A percentile compares a stretch with the other conserved stretches of the same genome.
These are phyloP conservation scores for Fraxinus ornus DNA, from an alignment of 305 asterid species.

Conservation along the genomic window DNA sequence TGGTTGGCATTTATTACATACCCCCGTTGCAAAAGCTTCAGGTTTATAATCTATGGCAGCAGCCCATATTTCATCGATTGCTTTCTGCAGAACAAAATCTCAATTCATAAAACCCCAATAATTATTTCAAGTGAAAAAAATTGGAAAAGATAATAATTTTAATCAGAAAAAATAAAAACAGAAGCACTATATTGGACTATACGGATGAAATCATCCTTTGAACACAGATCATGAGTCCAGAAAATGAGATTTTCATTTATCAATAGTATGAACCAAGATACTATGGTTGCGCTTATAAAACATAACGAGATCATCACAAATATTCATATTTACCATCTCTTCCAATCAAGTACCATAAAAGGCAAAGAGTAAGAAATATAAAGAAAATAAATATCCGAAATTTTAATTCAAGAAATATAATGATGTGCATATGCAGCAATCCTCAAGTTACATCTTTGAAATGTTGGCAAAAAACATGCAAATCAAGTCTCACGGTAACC, in stretches of 20 bases:
- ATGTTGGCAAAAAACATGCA: background rate
- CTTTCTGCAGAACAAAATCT: slow-evolving; percentile 57
- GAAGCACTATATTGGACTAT: background rate
- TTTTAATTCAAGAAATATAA: background rate
- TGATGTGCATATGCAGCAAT: background rate
- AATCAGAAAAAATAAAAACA: background rate
- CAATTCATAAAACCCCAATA: background rate
- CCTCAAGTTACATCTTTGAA: background rate
- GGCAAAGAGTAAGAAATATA: background rate
- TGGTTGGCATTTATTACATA: slow-evolving; percentile 31
- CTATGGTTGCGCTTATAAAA: background rate
- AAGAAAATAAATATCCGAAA: background rate
- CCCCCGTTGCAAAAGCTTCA: slow-evolving; percentile 96
- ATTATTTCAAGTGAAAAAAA: background rate
- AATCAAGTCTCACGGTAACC: background rate
- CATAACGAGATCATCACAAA: background rate
- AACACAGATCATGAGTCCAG: background rate
- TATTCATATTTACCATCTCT: background rate
- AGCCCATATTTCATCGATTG: slow-evolving; percentile 92
- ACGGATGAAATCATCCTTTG: background rate
- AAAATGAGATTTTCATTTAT: background rate
- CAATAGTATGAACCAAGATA: background rate
- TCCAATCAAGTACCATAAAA: background rate
- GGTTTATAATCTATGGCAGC: slow-evolving; percentile 94
- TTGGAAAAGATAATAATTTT: background rate